Conservation (phyloP, 1,139 yeast genomes). For the Blastobotrys illinoisensis region DNA sequence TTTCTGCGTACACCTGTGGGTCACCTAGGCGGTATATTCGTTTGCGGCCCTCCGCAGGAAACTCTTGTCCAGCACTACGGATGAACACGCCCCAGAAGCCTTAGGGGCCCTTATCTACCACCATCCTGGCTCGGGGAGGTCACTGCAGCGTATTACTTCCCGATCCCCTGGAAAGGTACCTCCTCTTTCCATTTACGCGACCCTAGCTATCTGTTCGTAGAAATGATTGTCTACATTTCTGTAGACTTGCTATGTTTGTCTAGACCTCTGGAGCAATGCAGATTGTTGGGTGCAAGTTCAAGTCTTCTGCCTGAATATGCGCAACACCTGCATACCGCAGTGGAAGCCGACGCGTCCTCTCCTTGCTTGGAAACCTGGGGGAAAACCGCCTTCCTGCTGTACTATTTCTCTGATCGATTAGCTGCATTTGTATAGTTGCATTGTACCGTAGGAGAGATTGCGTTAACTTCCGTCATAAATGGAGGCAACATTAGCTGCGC, state of each 20-base stretch:
- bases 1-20: too few species aligned
- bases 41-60: not conserved
- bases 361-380: not conserved
- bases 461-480: too few species aligned
- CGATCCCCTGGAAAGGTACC: not conserved
- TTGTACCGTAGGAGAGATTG: too few species aligned
- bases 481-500: too few species aligned
- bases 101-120: not conserved
- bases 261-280: not conserved
- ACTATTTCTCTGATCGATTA: not conserved
- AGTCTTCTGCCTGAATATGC: not conserved
- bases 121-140: not conserved
- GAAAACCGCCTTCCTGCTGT: not conserved
- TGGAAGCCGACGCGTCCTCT: not conserved
- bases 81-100: not conserved
- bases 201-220: not conserved
- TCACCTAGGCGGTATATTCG: not conserved
- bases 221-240: not conserved
- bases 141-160: not conserved
- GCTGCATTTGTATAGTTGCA: not conserved
- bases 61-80: not conserved
- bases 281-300: not conserved
- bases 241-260: not conserved
- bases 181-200: not conserved
- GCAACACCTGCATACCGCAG: not conserved